Base-by-base conservation (phyloP, 1,284 basidiomycete species). In the Ustilago tritici region DNA sequence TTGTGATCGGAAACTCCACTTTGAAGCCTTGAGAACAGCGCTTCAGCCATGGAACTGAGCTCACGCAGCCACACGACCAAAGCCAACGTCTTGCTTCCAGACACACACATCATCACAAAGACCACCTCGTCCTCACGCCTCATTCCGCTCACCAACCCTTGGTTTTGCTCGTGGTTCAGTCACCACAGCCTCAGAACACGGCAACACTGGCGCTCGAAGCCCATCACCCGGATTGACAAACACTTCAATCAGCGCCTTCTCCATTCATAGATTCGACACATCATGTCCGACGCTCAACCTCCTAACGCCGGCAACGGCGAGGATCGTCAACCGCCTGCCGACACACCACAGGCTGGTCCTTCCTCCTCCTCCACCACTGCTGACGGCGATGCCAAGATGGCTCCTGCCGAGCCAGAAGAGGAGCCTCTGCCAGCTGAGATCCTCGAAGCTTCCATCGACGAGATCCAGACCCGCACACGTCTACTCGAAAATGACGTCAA, bases 401-500 rank as follows among this genome's bases (percentile, higher is more conserved):
- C 72, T 1, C 57, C 76, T 5, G 64, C 61, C 32, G 72, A 75
- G 57, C 72, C 76, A 19, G 72, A 75, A 32, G 72, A 78, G 38
- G 72, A 75, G 56, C 49, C 65, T 8, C 59, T 85, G 14, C 82
- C 82, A 15, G 68, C 76, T 28, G 84, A 86, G 57, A 81, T 85
- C 56, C 79, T 82, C 60, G 76, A 84, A 32, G 82, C 83, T 0
- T 69, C 71, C 32, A 75, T 76, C 49, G 81, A 83, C 23, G 85
- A 86, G 61, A 83, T 86, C 47, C 77, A 81, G 55, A 86, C 83
- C 31, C 79, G 84, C 40, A 85, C 83, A 14, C 76, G 84, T 31
- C 69, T 86, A 56, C 78, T 86, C 19, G 85, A 85, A 53, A 86
- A 86, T 63, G 85, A 86, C 54, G 78, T 86, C 66, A 84, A 84